A percentile compares a stretch with the other conserved stretches of the same genome.
These are phyloP conservation scores for Sedum album DNA, from an alignment of 164 flowering plant species.

Conservation along the genomic window DNA sequence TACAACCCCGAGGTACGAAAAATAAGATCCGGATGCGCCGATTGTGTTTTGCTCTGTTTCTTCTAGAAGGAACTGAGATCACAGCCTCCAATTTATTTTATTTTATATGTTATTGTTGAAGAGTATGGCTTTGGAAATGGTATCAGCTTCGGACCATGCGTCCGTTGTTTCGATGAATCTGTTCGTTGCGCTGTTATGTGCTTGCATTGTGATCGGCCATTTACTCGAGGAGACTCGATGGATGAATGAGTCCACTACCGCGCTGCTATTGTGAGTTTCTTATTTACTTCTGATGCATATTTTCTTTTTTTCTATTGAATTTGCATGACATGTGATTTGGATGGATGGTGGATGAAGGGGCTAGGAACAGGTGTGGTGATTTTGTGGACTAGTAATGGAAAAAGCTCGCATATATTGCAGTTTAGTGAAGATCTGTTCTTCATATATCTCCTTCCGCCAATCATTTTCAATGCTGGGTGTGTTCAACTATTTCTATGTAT, in stretches of 20 bases:
- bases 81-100: too few relatives aligned
- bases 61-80: too few relatives aligned
- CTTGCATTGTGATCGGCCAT: conserved; percentile 5
- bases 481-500: not conserved
- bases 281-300: too few relatives aligned
- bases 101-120: too few relatives aligned
- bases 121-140: too few relatives aligned
- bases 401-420: conserved; percentile 14
- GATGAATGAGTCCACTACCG: conserved; percentile 5
- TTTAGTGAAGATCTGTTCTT: conserved; percentile 18
- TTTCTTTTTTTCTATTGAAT: conserved; percentile 8
- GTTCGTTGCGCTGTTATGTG: conserved; percentile 1
- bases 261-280: conserved; percentile 1
- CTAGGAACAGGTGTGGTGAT: conserved; percentile 13
- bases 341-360: conserved; percentile 9
- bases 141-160: too few relatives aligned
- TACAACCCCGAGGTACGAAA: too few relatives aligned
- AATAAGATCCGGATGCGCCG: too few relatives aligned
- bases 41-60: too few relatives aligned
- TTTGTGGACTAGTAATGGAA: conserved; percentile 10
- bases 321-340: conserved; percentile 12
- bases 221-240: conserved; percentile 4
- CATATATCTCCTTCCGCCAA: conserved; percentile 17
- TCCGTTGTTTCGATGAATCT: too few relatives aligned
- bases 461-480: conserved; percentile 18